phyloP scores from a whole-genome alignment of 2,329 filamentous ascomycete species.

The Fusarium annulatum region DNA sequence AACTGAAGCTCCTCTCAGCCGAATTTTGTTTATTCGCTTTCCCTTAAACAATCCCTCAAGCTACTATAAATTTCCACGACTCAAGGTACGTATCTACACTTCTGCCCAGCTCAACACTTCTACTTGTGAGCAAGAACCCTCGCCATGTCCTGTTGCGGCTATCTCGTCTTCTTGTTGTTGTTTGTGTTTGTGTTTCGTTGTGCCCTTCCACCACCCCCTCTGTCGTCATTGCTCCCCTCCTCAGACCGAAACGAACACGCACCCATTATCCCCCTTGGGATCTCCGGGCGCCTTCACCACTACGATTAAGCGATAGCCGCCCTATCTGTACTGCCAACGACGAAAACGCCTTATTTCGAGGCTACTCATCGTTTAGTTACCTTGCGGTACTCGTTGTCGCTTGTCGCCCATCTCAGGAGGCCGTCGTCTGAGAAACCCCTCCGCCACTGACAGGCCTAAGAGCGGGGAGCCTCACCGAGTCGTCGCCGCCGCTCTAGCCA shows the following conservation, averaged over 20 bases:
- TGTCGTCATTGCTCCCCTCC: slow-evolving; percentile 54
- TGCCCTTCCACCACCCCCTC: slow-evolving; percentile 50
- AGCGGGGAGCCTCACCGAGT: slow-evolving; percentile 49
- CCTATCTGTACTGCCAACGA: slow-evolving; percentile 22
- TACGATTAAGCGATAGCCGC: slow-evolving; percentile 24
- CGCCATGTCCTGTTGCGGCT: slow-evolving; percentile 9
- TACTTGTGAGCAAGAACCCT: slow-evolving; percentile 6
- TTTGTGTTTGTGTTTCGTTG: slow-evolving; percentile 33
- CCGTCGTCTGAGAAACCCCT: slow-evolving; percentile 41
- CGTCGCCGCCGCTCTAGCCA: slow-evolving; percentile 41
- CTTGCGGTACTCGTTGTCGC: slow-evolving; percentile 11
- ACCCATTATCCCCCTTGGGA: slow-evolving; percentile 33
- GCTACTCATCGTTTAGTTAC: background rate
- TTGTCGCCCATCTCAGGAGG: slow-evolving; percentile 26
- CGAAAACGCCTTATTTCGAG: slow-evolving; percentile 12
- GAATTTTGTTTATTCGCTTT: slow-evolving; percentile 36
- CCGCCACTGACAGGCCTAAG: slow-evolving; percentile 43
- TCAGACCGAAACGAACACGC: slow-evolving; percentile 41
- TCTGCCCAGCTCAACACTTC: background rate
- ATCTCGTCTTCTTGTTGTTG: slow-evolving; percentile 15
- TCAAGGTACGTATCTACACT: slow-evolving; percentile 38
- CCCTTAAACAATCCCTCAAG: slow-evolving; percentile 28
- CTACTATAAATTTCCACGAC: slow-evolving; percentile 23
- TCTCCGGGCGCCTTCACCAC: slow-evolving; percentile 26
- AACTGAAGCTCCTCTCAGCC: slow-evolving; percentile 31